A percentile compares a stretch with the other conserved stretches of the same genome.
Evolutionary conservation across 139 green algal species (phyloP).

Genomic region (Monoraphidium neglectum): DNA sequence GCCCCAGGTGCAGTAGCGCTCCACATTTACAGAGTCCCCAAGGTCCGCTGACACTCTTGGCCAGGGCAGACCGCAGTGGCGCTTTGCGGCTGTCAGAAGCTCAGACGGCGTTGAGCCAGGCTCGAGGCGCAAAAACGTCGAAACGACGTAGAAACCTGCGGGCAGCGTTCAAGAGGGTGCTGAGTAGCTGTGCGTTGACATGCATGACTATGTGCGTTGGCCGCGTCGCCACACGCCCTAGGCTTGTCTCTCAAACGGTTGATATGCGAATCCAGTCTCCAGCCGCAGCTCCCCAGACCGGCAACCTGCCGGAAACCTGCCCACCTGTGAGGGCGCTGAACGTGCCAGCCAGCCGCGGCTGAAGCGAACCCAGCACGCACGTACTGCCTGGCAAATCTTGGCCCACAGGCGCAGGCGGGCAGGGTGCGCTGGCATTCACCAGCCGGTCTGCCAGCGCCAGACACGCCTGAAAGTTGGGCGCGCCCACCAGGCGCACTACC

Average conservation of each 20-base stretch:
- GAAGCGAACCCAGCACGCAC: conserved; percentile 52
- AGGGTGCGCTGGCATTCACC: conserved; percentile 41
- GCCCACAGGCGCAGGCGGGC: conserved; percentile 20
- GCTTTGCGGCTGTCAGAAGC: conserved; percentile 32
- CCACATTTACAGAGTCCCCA: conserved; percentile 57
- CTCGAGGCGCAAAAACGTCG: conserved; percentile 65
- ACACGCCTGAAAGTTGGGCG: conserved; percentile 57
- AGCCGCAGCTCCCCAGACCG: no score
- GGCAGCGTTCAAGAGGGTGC: conserved; percentile 18
- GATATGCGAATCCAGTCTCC: no score
- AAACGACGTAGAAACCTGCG: conserved; percentile 84
- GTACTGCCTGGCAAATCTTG: not conserved
- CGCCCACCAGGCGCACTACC: conserved; percentile 35
- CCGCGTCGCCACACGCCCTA: no score
- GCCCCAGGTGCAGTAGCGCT: conserved; percentile 84
- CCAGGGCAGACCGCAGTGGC: conserved; percentile 56
- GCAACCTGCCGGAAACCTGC: not conserved
- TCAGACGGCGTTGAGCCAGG: conserved; percentile 23
- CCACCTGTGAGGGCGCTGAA: conserved; percentile 25
- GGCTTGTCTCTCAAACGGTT: no score
- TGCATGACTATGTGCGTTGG: no score
- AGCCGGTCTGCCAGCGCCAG: conserved; percentile 41
- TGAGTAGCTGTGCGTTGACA: no score
- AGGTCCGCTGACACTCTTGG: conserved; percentile 21
- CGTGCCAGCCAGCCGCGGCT: conserved; percentile 39